These are phyloP conservation scores for Aureobasidium sp. DNA, from an alignment of 2,329 filamentous ascomycete genomes.

Conservation along the genomic window DNA sequence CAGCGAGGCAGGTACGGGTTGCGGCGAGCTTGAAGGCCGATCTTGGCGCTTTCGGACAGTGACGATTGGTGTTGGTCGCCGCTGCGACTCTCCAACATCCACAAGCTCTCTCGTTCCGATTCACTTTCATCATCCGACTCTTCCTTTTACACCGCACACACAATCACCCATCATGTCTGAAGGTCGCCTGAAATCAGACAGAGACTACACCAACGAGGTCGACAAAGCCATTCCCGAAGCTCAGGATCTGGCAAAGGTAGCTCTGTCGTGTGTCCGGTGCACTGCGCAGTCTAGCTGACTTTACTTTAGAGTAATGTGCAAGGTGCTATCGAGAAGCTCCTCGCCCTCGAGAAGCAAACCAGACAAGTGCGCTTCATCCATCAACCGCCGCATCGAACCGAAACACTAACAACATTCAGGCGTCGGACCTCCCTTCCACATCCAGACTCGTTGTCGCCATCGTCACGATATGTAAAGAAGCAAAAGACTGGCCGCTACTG, in stretches of 20 bases:
- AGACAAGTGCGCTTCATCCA: slow-evolving; percentile 60
- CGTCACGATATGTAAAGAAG: slow-evolving; percentile 88
- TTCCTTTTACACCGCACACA: not conserved
- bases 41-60: not conserved
- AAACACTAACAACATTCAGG: slow-evolving; percentile 41
- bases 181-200: slow-evolving; percentile 79
- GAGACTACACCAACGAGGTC: slow-evolving; percentile 96
- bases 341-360: slow-evolving; percentile 88
- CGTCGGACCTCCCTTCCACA: slow-evolving; percentile 91
- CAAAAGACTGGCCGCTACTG: slow-evolving; percentile 85
- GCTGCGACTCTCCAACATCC: not conserved
- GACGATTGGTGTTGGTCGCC: slow-evolving; percentile 6
- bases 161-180: slow-evolving; percentile 55
- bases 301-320: slow-evolving; percentile 60
- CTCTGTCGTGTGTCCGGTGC: not conserved
- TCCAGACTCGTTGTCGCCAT: slow-evolving; percentile 80
- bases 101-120: not conserved
- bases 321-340: slow-evolving; percentile 86
- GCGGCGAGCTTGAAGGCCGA: not conserved
- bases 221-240: slow-evolving; percentile 87
- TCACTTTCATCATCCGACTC: not conserved
- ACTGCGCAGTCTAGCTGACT: slow-evolving; percentile 17
- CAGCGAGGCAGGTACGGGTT: not conserved
- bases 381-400: not conserved
- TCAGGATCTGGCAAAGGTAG: slow-evolving; percentile 78